These are phyloP conservation scores for Globisporangium viniferum DNA, from an alignment of 352 stramenopile species.

Conservation along the genomic window DNA sequence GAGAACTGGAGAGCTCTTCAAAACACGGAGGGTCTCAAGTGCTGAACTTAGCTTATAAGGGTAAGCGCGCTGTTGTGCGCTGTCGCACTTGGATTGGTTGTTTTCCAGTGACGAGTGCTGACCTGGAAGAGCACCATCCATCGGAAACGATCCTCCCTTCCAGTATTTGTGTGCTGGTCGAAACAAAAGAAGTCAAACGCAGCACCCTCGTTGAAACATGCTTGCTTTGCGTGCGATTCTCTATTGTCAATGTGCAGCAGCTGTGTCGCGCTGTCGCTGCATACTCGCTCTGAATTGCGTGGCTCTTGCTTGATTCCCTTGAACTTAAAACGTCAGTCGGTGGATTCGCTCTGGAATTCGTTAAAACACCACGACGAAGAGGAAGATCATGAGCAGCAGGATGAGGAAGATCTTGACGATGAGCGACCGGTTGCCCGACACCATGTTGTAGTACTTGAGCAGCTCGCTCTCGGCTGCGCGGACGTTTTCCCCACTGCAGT, in stretches of 20 bases:
- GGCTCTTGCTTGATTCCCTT: too few relatives aligned
- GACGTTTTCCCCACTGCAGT: constrained; percentile 69
- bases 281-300: too few relatives aligned
- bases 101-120: not conserved
- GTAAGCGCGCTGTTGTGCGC: too few relatives aligned
- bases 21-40: too few relatives aligned
- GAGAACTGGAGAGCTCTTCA: too few relatives aligned
- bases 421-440: constrained; percentile 71
- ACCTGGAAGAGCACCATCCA: not conserved
- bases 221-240: not conserved
- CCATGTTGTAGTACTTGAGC: constrained; percentile 84
- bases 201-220: not conserved
- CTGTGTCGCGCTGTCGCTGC: too few relatives aligned
- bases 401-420: constrained; percentile 88
- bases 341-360: too few relatives aligned
- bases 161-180: too few relatives aligned
- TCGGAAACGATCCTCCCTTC: too few relatives aligned
- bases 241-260: not conserved
- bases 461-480: constrained; percentile 69
- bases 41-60: too few relatives aligned
- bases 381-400: constrained; percentile 78
- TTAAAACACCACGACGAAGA: constrained; percentile 61
- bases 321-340: too few relatives aligned
- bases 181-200: not conserved
- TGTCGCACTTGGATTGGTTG: not conserved